phyloP scores from a whole-genome alignment of 192 early-diverging fungal species.

The Dissophora ornata region DNA sequence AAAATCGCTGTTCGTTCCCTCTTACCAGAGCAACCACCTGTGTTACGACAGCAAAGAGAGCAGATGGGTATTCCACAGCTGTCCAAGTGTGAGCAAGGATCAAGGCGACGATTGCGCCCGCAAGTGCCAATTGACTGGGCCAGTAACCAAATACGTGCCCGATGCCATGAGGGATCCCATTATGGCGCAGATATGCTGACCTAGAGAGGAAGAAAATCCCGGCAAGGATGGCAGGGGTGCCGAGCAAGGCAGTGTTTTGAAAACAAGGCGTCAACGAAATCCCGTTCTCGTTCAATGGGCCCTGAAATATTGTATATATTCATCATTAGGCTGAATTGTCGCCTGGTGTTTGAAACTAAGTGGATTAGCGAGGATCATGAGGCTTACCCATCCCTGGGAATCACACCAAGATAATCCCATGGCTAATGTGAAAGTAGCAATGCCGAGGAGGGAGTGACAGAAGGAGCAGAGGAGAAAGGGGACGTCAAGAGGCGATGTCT shows the following conservation, averaged over 20 bases:
- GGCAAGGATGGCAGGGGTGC: constrained; percentile 8
- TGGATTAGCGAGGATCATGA: too few relatives aligned
- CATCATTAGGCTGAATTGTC: neutral
- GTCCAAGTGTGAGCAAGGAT: neutral
- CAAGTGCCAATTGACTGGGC: constrained; percentile 22
- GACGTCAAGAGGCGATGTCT: too few relatives aligned
- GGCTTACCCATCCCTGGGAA: constrained; percentile 34
- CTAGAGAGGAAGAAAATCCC: constrained; percentile 10
- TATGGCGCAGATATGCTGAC: constrained; percentile 1
- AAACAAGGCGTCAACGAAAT: constrained; percentile 30
- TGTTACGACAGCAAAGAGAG: too few relatives aligned
- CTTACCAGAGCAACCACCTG: too few relatives aligned
- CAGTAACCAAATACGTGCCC: constrained; percentile 15
- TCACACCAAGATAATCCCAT: constrained; percentile 33
- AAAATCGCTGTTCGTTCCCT: neutral
- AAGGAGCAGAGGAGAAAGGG: too few relatives aligned
- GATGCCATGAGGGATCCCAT: constrained; percentile 7
- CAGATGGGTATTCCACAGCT: neutral
- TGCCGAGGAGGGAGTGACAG: too few relatives aligned
- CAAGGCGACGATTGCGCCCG: neutral
- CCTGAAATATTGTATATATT: too few relatives aligned
- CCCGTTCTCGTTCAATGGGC: constrained; percentile 17
- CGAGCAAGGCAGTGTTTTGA: constrained; percentile 18
- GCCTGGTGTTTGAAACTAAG: neutral
- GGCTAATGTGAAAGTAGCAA: too few relatives aligned